Conservation (phyloP, 2,329 filamentous ascomycete species). For the Stagonosporopsis chrysanthemi region DNA sequence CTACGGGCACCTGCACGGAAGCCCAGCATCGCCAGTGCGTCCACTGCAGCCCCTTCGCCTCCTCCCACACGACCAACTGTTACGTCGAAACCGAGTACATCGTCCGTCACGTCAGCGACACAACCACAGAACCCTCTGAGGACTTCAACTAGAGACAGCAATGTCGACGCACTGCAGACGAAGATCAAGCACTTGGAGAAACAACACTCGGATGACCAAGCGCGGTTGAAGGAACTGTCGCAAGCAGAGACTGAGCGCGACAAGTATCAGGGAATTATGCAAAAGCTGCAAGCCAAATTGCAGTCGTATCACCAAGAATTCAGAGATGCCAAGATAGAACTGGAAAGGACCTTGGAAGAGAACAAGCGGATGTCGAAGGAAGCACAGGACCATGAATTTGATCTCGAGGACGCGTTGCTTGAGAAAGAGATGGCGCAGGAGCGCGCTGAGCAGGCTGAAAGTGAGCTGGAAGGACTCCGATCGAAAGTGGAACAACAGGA, state of each 20-base stretch:
- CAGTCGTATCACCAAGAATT: constrained; percentile 85
- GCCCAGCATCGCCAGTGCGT: constrained; percentile 28
- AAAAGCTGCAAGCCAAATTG: constrained; percentile 89
- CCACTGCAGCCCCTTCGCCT: constrained; percentile 17
- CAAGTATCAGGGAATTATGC: constrained; percentile 82
- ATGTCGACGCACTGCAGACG: constrained; percentile 83
- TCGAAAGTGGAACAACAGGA: constrained; percentile 82
- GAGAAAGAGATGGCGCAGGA: constrained; percentile 98
- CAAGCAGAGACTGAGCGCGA: constrained; percentile 78
- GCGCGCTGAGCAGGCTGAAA: constrained; percentile 80
- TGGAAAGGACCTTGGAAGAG: constrained; percentile 77
- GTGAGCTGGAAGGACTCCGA: constrained; percentile 79
- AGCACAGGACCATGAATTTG: constrained; percentile 83
- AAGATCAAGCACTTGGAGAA: constrained; percentile 89
- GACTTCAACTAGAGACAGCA: constrained; percentile 29
- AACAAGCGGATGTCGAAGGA: constrained; percentile 74
- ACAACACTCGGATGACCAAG: constrained; percentile 82
- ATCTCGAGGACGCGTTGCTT: constrained; percentile 84
- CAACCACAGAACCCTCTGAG: constrained; percentile 23
- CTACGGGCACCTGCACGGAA: constrained; percentile 27
- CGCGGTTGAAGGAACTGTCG: constrained; percentile 81
- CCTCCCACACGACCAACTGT: constrained; percentile 12
- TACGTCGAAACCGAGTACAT: constrained; percentile 25
- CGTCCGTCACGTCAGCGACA: constrained; percentile 15
- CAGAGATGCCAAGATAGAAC: constrained; percentile 73